phyloP scores from a whole-genome alignment of 1,284 basidiomycete genomes.

The Pisolithus thermaeus region DNA sequence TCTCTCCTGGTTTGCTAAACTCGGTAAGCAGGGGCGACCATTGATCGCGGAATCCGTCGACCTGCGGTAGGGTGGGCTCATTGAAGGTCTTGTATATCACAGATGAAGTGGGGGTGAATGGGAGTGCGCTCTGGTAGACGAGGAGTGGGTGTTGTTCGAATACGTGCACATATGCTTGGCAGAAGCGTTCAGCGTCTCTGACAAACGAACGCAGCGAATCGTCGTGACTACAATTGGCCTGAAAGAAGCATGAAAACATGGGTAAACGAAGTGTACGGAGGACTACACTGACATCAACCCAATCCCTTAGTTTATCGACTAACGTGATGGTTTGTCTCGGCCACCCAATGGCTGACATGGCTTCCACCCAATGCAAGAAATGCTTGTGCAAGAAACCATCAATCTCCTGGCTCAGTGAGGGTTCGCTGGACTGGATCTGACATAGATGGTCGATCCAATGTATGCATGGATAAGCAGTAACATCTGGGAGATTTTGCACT shows the following conservation, averaged over 20 bases:
- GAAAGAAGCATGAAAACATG: conserved; percentile 4
- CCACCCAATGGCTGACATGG: conserved; percentile 24
- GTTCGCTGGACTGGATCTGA: conserved; percentile 1
- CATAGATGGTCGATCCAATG: conserved; percentile 29
- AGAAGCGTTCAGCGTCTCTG: conserved; percentile 26
- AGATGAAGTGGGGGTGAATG: conserved; percentile 25
- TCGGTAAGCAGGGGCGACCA: conserved; percentile 30
- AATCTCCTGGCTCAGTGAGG: conserved; percentile 11
- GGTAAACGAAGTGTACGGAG: neutral
- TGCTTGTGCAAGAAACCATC: conserved; percentile 18
- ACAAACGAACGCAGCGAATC: conserved; percentile 13
- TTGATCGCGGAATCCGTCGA: conserved; percentile 25
- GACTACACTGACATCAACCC: conserved; percentile 20
- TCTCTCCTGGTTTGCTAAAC: conserved; percentile 15
- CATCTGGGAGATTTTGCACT: conserved; percentile 17
- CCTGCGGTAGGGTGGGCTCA: conserved; percentile 16
- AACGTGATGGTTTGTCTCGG: conserved; percentile 29
- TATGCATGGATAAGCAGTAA: conserved; percentile 18
- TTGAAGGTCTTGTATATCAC: conserved; percentile 24
- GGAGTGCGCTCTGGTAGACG: conserved; percentile 29
- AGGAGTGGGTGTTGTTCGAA: conserved; percentile 32
- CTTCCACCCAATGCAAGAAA: conserved; percentile 30
- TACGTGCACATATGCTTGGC: conserved; percentile 24
- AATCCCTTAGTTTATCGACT: conserved; percentile 21
- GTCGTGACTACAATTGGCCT: conserved; percentile 14